Base-by-base conservation (phyloP, 805 yeast genomes). In the Metschnikowia hibisci region DNA sequence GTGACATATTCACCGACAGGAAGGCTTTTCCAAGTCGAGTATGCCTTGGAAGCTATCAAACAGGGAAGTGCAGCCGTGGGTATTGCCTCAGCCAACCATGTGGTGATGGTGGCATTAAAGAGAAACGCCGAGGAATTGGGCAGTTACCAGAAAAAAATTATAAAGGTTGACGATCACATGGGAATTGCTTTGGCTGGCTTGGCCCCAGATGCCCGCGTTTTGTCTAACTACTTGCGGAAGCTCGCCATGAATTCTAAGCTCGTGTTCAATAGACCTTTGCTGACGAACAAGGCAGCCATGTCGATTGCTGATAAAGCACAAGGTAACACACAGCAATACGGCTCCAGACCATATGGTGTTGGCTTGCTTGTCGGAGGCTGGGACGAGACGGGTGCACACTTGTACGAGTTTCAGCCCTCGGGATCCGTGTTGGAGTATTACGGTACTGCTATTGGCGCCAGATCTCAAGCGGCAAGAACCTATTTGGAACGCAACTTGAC, bases 51-150 rank as follows among this genome's bases (percentile, higher is more conserved):
- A 57, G 98, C 99, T 10, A 93, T 93, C 65, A 93, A 93, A 63
- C 98, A 91, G 71, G 99, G 99, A 30, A 83, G 95, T 51, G 98
- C 97, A 3, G 91, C 97, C 3, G 96, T 90, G 28, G 99, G 99
- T 7, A 72, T 93, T 44, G 83, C 87, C 32, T 88, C 96, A 32
- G 80, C 83, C 54, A 81, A 79, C 40, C 85, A 89, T 63, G 96
- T 89, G 20, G 98, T 91, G 6, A 71, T 93, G 56, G 97, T 87
- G 34, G 98, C 96, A 11, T 71, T 93, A 56, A 93, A 93, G 46
- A 80, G 99, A 64, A 91, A 89, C 62, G 96, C 97, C 5, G 99
- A 93, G 65, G 98, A 93, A 63, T 74, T 93, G 51, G 97, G 99
- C 20, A 88, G 97, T 32, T 93, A 90, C 66, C 99, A 93, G 63